phyloP scores from a whole-genome alignment of 2,329 filamentous ascomycete genomes.

The Neodidymelliopsis sp. region DNA sequence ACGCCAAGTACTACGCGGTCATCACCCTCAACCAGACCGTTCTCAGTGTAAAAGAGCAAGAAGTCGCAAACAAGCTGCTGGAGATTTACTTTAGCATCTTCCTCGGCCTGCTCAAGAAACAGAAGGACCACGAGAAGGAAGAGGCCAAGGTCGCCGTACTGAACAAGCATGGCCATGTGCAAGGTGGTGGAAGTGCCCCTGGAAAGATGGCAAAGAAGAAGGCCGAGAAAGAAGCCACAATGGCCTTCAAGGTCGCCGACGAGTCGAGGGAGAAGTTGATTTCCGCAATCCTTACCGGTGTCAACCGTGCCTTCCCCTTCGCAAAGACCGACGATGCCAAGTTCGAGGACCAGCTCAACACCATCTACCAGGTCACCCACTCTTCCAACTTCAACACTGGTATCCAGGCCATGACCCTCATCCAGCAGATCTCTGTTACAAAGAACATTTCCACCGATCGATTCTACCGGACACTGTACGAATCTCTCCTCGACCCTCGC shows the following conservation, averaged over 20 bases:
- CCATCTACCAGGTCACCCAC: slow-evolving; percentile 93
- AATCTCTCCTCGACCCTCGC: slow-evolving; percentile 90
- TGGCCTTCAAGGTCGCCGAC: slow-evolving; percentile 55
- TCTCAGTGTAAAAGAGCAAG: slow-evolving; percentile 81
- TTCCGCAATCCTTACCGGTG: slow-evolving; percentile 88
- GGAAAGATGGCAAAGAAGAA: slow-evolving; percentile 62
- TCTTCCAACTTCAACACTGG: slow-evolving; percentile 99
- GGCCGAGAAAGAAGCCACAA: slow-evolving; percentile 52
- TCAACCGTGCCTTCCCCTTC: slow-evolving; percentile 96
- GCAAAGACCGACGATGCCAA: slow-evolving; percentile 79
- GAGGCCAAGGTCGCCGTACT: slow-evolving; percentile 45
- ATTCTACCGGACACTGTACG: slow-evolving; percentile 95
- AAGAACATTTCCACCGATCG: slow-evolving; percentile 85
- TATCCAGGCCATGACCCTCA: slow-evolving; percentile 91
- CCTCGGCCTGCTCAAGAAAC: slow-evolving; percentile 76
- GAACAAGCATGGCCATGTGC: slow-evolving; percentile 59
- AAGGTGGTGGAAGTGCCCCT: slow-evolving; percentile 63
- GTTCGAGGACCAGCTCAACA: slow-evolving; percentile 91
- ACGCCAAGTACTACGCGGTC: slow-evolving; percentile 93
- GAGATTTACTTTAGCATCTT: slow-evolving; percentile 94
- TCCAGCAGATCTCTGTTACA: slow-evolving; percentile 85
- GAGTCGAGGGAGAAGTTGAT: slow-evolving; percentile 90
- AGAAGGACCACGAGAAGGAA: slow-evolving; percentile 50
- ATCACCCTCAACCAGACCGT: slow-evolving; percentile 98
- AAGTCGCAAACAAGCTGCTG: slow-evolving; percentile 79